Evolutionary conservation across 129 eudicot species (phyloP), one percentile per base, ranked within the genome.

Genomic region (Daucus carota): DNA sequence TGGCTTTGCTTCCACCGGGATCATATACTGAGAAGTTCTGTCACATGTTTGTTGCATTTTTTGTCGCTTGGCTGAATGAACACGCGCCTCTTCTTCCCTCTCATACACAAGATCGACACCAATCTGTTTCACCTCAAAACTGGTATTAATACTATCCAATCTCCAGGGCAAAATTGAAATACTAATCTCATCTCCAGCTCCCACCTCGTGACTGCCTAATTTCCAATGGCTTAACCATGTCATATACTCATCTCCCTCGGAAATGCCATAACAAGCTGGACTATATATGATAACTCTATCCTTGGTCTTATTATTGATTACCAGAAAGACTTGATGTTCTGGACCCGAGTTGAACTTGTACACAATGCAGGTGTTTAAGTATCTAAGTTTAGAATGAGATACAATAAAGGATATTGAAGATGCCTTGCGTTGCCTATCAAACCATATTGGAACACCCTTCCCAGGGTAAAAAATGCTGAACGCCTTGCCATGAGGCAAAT

Each of bases 381-480:
- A 32, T 54, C 65, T 45, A n/a, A 74, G 26, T n/a, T 14, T 52
- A 24, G 28, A 32, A 17, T 59, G 77, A 8, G 45, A 67, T 20
- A 34, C 70, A 0, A 33, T 20, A 15, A 74, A 74, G 5, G 77
- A 50, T 20, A 54, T 20, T 14, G 29, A 48, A 17, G 77, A 32
- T 28, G 4, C 20, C 15, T 22, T 26, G 3, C 31, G 36, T 43
- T 43, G n/a, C n/a, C 32, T 29, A 9, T 3, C n/a, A 32, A 48
- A 68, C 72, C 70, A 42, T 22, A 29, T 33, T 18, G 76, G 85
- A 78, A 78, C 73, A 42, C 71, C 54, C 8, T n/a, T 33, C 26
- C 59, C 76, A 8, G 76, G 79, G 1, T 73, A 45, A 68, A 77
- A 77, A 2, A 73, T 69, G 81, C 76, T 73, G 72, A 77, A 70